Evolutionary conservation across 2,329 filamentous ascomycete species (phyloP).

Genomic region (Clathrospora elynae): DNA sequence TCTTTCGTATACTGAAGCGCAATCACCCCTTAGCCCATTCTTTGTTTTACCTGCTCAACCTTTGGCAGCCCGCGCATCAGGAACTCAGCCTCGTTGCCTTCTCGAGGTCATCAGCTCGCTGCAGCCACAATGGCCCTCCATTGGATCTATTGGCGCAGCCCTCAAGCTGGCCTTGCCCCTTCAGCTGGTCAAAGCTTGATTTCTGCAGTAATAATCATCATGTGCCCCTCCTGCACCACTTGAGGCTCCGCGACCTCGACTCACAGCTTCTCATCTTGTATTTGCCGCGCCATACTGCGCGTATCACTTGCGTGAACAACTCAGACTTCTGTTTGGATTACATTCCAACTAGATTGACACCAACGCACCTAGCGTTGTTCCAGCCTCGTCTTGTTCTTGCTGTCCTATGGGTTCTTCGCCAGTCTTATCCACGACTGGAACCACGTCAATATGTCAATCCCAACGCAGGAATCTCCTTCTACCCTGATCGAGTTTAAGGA

Average conservation of each 20-base stretch:
- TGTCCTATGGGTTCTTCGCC: not conserved
- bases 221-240: no score
- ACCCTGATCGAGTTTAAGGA: slow-evolving; percentile 2
- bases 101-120: slow-evolving; percentile 8
- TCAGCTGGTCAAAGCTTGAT: not conserved
- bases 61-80: not conserved
- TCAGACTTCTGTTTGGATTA: no score
- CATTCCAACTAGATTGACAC: no score
- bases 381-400: not conserved
- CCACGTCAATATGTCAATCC: slow-evolving; percentile 9
- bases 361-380: no score
- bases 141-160: slow-evolving; percentile 6
- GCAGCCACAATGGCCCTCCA: slow-evolving; percentile 12
- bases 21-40: no score
- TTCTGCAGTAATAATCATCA: no score
- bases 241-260: no score
- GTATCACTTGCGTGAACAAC: no score
- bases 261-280: no score
- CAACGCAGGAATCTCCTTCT: not conserved
- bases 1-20: no score
- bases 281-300: no score
- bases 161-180: not conserved
- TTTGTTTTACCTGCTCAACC: not conserved
- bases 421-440: slow-evolving; percentile 9
- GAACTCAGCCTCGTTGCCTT: slow-evolving; percentile 12